Evolutionary conservation across 495 filamentous ascomycete species (phyloP).

Genomic region (Talaromyces adpressus): DNA sequence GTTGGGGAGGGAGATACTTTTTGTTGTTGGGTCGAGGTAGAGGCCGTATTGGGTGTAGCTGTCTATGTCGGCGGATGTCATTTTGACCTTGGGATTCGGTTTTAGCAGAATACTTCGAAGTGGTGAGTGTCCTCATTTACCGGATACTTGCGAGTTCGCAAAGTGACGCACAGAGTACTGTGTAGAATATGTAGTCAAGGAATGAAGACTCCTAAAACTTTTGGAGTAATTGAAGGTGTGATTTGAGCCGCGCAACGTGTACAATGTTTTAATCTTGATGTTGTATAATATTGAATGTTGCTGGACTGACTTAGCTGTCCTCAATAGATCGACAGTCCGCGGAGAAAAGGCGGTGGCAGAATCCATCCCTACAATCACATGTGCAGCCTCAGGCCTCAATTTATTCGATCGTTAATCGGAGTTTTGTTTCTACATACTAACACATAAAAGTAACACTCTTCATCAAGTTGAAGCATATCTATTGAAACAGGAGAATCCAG

Average conservation of each 20-base stretch:
- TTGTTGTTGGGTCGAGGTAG: constrained; percentile 65
- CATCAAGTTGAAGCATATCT: background rate
- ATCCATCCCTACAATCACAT: background rate
- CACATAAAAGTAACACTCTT: background rate
- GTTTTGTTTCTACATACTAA: background rate
- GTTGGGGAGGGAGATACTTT: constrained; percentile 67
- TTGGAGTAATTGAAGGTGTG: background rate
- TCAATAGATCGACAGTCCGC: background rate
- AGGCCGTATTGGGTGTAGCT: constrained; percentile 81
- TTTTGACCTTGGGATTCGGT: constrained; percentile 11
- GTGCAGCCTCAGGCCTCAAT: background rate
- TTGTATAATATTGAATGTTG: background rate
- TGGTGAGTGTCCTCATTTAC: background rate
- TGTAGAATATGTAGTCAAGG: background rate
- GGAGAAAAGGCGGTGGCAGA: constrained; percentile 16
- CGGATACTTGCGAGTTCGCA: background rate
- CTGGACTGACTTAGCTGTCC: constrained; percentile 10
- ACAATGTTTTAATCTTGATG: background rate
- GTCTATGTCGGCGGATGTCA: constrained; percentile 41
- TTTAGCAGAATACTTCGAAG: background rate
- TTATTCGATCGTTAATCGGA: background rate
- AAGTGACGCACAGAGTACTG: background rate
- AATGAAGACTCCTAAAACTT: background rate
- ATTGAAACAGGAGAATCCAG: background rate
- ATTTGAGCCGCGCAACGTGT: background rate